Conservation (phyloP, 495 filamentous ascomycete genomes). For the Extremus antarcticus region DNA sequence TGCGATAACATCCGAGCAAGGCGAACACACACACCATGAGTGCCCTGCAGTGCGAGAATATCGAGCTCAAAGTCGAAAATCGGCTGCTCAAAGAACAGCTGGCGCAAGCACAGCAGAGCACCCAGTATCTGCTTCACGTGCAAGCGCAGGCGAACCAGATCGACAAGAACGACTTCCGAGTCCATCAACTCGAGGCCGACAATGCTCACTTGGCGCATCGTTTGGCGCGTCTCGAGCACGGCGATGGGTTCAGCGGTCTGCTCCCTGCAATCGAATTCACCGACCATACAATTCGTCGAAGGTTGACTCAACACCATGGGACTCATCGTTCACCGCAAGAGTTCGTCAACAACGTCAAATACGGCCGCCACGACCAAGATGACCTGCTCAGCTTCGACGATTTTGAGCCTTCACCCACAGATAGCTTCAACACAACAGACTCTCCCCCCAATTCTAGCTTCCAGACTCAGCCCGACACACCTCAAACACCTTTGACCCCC, state of each 20-base stretch:
- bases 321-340: not conserved
- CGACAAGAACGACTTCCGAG: not conserved
- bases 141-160: not conserved
- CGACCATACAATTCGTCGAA: not conserved
- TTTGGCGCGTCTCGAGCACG: not conserved
- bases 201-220: not conserved
- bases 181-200: not conserved
- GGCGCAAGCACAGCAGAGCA: slow-evolving; percentile 8
- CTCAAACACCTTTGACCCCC: too few species aligned
- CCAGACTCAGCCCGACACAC: not conserved
- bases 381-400: not conserved
- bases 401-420: too few species aligned
- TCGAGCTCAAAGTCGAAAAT: slow-evolving; percentile 7
- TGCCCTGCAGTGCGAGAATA: not conserved
- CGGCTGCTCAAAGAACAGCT: slow-evolving; percentile 14
- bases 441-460: too few species aligned
- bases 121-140: not conserved
- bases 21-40: not conserved
- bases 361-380: not conserved
- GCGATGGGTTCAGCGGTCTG: not conserved
- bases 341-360: not conserved
- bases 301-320: not conserved
- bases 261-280: too few species aligned
- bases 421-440: too few species aligned
- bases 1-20: not conserved